Evolutionary conservation across 2,329 filamentous ascomycete genomes (phyloP).

Genomic region (Nemania sp.): DNA sequence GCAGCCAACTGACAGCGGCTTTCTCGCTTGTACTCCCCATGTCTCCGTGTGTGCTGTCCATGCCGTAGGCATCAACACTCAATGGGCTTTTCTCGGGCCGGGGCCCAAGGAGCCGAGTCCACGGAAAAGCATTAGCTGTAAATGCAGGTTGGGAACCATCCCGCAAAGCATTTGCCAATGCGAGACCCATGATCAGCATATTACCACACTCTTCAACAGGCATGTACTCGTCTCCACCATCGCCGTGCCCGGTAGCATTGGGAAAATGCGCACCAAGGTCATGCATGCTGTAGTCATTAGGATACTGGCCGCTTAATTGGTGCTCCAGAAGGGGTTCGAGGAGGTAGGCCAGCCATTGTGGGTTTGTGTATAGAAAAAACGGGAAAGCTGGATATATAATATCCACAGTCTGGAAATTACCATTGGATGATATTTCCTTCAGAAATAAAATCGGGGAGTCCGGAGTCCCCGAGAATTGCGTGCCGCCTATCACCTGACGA

Average conservation of each 20-base stretch:
- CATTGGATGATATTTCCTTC: slow-evolving; percentile 85
- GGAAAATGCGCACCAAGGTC: slow-evolving; percentile 74
- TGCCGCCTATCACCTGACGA: slow-evolving; percentile 78
- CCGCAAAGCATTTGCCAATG: slow-evolving; percentile 72
- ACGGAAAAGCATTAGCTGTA: slow-evolving; percentile 48
- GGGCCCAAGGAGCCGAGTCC: slow-evolving; percentile 16
- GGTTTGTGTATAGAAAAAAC: slow-evolving; percentile 85
- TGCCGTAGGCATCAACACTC: slow-evolving; percentile 43
- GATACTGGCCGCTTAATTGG: slow-evolving; percentile 80
- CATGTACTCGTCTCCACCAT: slow-evolving; percentile 74
- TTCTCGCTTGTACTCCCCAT: slow-evolving; percentile 48
- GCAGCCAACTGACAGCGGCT: slow-evolving; percentile 45
- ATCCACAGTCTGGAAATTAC: slow-evolving; percentile 83
- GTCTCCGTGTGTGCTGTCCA: slow-evolving; percentile 65
- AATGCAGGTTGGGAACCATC: slow-evolving; percentile 64
- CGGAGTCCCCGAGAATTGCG: slow-evolving; percentile 72
- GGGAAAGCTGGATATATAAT: slow-evolving; percentile 86
- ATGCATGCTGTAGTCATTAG: slow-evolving; percentile 80
- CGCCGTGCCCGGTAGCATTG: slow-evolving; percentile 73
- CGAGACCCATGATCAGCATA: slow-evolving; percentile 78
- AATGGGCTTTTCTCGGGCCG: slow-evolving; percentile 24
- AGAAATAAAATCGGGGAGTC: slow-evolving; percentile 75
- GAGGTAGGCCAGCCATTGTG: slow-evolving; percentile 76
- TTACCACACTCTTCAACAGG: slow-evolving; percentile 75
- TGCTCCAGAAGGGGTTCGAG: slow-evolving; percentile 81